Base-by-base conservation (phyloP, 2,329 filamentous ascomycete genomes). In the Aureobasidium vineae region DNA sequence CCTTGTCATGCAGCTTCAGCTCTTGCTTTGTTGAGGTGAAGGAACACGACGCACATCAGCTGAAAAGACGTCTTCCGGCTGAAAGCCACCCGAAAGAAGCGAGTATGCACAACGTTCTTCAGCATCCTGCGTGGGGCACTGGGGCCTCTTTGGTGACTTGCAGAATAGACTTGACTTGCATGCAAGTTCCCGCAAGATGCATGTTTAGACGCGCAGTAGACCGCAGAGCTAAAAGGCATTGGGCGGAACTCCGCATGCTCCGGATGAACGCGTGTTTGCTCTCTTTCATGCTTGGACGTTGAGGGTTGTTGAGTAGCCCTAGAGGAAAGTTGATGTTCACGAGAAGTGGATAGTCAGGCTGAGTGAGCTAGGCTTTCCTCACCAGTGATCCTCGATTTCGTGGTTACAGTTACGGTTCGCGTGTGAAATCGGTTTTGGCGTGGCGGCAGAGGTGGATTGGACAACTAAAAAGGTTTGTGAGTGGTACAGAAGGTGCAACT, bases 181-280 rank as follows among this genome's bases (percentile, higher is more conserved):
- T 43, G 38, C 26, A 28, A 16, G 28, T 8, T 36, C 19, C 54
- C 41, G 41, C 5, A 13, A 11, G 56, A 60, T 47, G 40, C 56
- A 60, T n/a, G 26, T 47, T 8, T 49, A 49, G 57, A 61, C 41
- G 43, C 49, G 57, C 57, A 61, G 57, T 61, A 61, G 53, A 21
- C 38, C 5, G 49, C 49, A 45, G 19, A 26, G 56, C 40, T 60
- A 47, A 40, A 47, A 23, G 19, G 10, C 3, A 38, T 28, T 10
- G 38, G 28, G 31, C 43, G 57, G 57, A 21, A 40, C 56, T 61
- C 57, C 57, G 45, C 31, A 61, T 41, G 16, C 26, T 36, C 26
- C 57, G 28, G 57, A 21, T 36, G 57, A 61, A 47, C 57, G 57
- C 57, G 57, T 61, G 28, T 61, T 61, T 49, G 57, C 57, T 47